phyloP scores from a whole-genome alignment of 1,139 yeast species.

The Groenewaldozyma auringiensis region DNA sequence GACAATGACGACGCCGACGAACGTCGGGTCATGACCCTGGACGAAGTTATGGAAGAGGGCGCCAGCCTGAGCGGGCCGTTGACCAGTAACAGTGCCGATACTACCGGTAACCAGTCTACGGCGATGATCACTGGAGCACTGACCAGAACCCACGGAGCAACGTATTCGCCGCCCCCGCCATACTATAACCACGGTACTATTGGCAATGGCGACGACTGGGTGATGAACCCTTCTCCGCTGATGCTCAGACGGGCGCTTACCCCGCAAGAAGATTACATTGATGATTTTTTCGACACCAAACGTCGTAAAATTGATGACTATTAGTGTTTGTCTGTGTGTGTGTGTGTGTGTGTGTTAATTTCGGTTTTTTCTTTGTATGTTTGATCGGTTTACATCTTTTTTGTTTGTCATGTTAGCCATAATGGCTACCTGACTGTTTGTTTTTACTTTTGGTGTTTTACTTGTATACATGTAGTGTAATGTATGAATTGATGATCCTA shows the following conservation, averaged over 20 bases:
- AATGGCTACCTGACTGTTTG: no score
- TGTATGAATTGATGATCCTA: background rate
- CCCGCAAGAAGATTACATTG: conserved; percentile 1
- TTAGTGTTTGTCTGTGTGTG: background rate
- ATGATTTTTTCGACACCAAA: conserved; percentile 2
- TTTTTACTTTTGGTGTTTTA: background rate
- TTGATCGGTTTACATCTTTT: background rate
- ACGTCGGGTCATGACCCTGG: background rate
- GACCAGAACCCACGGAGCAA: background rate
- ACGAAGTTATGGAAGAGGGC: background rate
- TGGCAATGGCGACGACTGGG: conserved; percentile 2
- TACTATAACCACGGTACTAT: background rate
- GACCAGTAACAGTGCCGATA: background rate
- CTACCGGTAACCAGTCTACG: background rate
- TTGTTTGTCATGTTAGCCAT: no score
- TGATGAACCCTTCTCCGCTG: background rate
- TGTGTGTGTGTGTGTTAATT: background rate
- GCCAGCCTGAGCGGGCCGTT: background rate
- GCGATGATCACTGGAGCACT: background rate
- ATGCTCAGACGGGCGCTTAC: background rate
- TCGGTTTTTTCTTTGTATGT: background rate
- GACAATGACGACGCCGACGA: background rate
- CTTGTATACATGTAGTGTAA: background rate
- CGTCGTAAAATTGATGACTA: conserved; percentile 1
- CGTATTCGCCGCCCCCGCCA: background rate